A percentile compares a stretch with the other conserved stretches of the same genome.
Evolutionary conservation across 1,284 basidiomycete species (phyloP).

Genomic region (Cystobasidium slooffiae): DNA sequence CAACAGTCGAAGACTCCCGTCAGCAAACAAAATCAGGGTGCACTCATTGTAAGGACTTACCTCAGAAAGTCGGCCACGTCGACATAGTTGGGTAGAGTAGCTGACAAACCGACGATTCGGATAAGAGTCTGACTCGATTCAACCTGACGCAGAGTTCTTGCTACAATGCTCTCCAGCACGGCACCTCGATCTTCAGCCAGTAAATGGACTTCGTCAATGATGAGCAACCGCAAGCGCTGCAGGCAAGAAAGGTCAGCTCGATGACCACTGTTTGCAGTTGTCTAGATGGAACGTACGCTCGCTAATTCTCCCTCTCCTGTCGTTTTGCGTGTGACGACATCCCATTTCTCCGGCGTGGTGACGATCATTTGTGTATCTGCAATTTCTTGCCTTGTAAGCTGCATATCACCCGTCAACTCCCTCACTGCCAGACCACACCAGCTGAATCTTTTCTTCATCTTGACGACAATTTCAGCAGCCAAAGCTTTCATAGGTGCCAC

Average conservation of each 20-base stretch:
- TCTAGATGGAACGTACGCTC: conserved; percentile 64
- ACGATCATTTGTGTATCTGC: conserved; percentile 97
- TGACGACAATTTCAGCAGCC: conserved; percentile 92
- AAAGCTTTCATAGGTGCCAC: conserved; percentile 99
- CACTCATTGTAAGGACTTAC: conserved; percentile 58
- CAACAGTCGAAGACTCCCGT: not conserved
- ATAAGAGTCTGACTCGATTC: conserved; percentile 97
- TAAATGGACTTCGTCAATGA: conserved; percentile 98
- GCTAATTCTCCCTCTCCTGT: conserved; percentile 83
- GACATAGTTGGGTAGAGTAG: conserved; percentile 95
- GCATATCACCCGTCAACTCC: conserved; percentile 99
- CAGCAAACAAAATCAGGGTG: conserved; percentile 24
- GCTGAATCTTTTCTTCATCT: conserved; percentile 83
- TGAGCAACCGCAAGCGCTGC: conserved; percentile 88
- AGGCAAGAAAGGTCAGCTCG: conserved; percentile 6
- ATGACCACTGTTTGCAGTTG: not conserved
- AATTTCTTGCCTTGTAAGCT: conserved; percentile 91
- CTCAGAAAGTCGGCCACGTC: conserved; percentile 96
- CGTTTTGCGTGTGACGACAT: conserved; percentile 96
- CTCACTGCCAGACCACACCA: conserved; percentile 88
- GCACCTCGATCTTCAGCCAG: conserved; percentile 97
- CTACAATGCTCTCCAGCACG: conserved; percentile 98
- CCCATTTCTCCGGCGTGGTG: conserved; percentile 99
- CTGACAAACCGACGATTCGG: conserved; percentile 97
- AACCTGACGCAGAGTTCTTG: conserved; percentile 88